A percentile compares a stretch with the other conserved stretches of the same genome.
phyloP scores from a whole-genome alignment of 192 early-diverging fungal species.

The Rhizoclosmatium globosum region DNA sequence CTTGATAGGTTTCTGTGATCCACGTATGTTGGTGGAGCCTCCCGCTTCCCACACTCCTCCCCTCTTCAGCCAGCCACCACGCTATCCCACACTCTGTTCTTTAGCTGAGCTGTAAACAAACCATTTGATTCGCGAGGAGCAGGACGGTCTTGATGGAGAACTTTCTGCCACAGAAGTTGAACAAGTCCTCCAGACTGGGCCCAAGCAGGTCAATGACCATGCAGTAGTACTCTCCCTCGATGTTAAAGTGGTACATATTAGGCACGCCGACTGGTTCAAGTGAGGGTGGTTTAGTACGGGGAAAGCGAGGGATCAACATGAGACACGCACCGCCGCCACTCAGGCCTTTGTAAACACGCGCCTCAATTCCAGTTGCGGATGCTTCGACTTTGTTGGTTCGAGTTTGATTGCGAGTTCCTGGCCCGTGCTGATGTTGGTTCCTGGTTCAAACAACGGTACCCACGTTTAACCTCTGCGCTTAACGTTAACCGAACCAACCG shows the following conservation, averaged over 20 bases:
- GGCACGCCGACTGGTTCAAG: constrained; percentile 79
- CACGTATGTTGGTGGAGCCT: too few relatives aligned
- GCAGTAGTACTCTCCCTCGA: constrained; percentile 65
- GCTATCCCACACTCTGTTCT: neutral
- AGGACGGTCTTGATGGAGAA: constrained; percentile 70
- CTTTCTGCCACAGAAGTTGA: constrained; percentile 69
- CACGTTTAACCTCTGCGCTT: neutral
- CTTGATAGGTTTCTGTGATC: too few relatives aligned
- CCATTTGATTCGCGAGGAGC: constrained; percentile 68
- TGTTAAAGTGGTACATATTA: too few relatives aligned
- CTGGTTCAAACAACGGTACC: constrained; percentile 56
- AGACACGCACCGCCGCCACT: constrained; percentile 73
- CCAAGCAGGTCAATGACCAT: constrained; percentile 72
- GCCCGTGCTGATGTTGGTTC: constrained; percentile 83
- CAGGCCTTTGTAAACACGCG: constrained; percentile 94
- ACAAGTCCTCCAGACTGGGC: constrained; percentile 65
- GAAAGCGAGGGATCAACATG: neutral
- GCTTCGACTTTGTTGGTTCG: constrained; percentile 92
- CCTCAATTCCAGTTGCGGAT: constrained; percentile 98
- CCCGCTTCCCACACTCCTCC: too few relatives aligned
- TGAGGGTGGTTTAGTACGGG: neutral
- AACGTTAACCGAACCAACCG: constrained; percentile 59
- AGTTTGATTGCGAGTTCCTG: constrained; percentile 99
- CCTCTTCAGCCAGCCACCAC: constrained; percentile 59
- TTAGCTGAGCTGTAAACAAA: constrained; percentile 30